phyloP scores from a whole-genome alignment of 139 green algal species.

The Picochlorum sp. region DNA sequence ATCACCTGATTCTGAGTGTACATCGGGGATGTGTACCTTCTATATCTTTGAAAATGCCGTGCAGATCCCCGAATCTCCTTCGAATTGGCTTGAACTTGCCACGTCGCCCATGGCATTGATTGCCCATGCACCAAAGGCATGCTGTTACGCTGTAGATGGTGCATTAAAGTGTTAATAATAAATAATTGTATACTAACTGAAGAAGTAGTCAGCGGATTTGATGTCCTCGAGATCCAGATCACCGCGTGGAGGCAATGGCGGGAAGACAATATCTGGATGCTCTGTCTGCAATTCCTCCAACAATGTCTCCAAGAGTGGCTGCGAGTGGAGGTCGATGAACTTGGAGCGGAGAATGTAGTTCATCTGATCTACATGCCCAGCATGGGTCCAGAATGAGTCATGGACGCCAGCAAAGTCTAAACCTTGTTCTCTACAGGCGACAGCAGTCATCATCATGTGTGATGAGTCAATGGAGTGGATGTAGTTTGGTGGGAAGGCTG shows the following conservation, averaged over 20 bases:
- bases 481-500: constrained; percentile 94
- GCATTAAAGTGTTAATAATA: not conserved
- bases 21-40: not conserved
- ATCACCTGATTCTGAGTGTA: not conserved
- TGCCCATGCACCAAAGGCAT: too few species aligned
- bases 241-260: constrained; percentile 50
- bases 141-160: too few species aligned
- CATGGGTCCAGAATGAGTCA: constrained; percentile 98
- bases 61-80: too few species aligned
- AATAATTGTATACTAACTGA: constrained; percentile 34
- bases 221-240: constrained; percentile 65
- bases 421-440: constrained; percentile 49
- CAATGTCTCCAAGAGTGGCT: constrained; percentile 74
- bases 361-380: constrained; percentile 65
- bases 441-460: constrained; percentile 98
- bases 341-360: constrained; percentile 67
- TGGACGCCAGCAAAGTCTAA: constrained; percentile 90
- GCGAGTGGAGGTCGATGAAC: constrained; percentile 80
- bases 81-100: too few species aligned
- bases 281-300: constrained; percentile 41
- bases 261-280: constrained; percentile 47
- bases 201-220: constrained; percentile 76
- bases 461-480: constrained; percentile 90
- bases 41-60: not conserved
- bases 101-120: too few species aligned